Conservation (phyloP, 768 basidiomycete genomes). For the Cubamyces sp. region DNA sequence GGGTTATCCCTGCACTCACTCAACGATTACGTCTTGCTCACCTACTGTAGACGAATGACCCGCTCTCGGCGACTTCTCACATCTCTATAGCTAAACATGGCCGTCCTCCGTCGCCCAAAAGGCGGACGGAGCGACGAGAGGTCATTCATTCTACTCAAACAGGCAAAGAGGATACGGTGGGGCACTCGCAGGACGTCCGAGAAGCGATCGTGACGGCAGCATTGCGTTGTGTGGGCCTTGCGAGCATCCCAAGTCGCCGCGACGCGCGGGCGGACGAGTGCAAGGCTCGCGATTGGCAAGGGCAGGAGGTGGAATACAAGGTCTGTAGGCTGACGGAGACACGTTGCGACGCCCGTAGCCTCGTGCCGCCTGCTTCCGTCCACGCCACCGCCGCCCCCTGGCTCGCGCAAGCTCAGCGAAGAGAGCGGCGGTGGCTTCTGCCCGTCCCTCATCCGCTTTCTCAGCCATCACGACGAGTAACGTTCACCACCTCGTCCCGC, state of each 20-base stretch:
- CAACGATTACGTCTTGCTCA: slow-evolving; percentile 3
- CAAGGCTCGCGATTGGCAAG: too few species aligned
- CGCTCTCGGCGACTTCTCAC: neutral
- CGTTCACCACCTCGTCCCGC: too few species aligned
- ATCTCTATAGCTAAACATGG: too few species aligned
- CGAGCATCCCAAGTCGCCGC: too few species aligned
- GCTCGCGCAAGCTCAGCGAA: slow-evolving; percentile 3
- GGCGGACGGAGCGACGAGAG: neutral
- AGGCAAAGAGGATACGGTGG: neutral
- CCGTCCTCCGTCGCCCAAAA: too few species aligned
- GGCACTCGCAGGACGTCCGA: neutral
- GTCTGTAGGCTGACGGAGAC: neutral
- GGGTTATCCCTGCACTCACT: slow-evolving; percentile 3
- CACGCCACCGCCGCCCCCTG: slow-evolving; percentile 32
- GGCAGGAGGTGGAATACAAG: neutral
- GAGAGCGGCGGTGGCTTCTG: neutral
- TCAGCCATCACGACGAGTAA: too few species aligned
- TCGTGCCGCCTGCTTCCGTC: slow-evolving; percentile 8
- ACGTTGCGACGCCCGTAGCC: slow-evolving; percentile 10
- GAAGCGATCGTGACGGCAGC: neutral
- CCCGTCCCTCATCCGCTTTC: too few species aligned
- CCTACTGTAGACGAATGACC: neutral
- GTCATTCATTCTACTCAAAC: neutral
- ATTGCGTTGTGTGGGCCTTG: neutral
- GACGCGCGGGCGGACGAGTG: too few species aligned